These are phyloP conservation scores for Fomitopsis pulvina DNA, from an alignment of 768 basidiomycete genomes.

Conservation along the genomic window DNA sequence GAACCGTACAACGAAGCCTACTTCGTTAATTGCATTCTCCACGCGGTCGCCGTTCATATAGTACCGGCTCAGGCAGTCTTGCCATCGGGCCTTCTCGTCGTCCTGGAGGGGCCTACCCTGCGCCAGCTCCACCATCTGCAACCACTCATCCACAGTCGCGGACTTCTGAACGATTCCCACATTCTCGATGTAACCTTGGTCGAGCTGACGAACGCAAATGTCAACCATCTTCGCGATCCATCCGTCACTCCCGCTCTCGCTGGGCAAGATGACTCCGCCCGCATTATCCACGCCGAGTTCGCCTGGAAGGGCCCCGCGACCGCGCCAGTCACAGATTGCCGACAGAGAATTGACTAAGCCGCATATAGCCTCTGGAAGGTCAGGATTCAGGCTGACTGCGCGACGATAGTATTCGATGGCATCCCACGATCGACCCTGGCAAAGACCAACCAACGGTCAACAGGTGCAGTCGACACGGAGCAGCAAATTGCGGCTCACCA, in stretches of 20 bases:
- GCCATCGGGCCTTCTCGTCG: constrained; percentile 27
- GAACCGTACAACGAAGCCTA: constrained; percentile 38
- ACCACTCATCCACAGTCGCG: constrained; percentile 30
- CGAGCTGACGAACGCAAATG: constrained; percentile 33
- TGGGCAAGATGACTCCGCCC: constrained; percentile 12
- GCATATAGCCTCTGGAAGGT: constrained; percentile 41
- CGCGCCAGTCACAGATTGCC: constrained; percentile 42
- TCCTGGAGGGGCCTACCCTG: constrained; percentile 18
- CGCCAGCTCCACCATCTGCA: constrained; percentile 27
- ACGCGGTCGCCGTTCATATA: constrained; percentile 18
- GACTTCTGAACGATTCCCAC: constrained; percentile 21
- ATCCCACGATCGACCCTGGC: constrained; percentile 35
- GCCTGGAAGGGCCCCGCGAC: constrained; percentile 27
- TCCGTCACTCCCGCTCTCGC: constrained; percentile 11
- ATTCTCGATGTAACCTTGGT: constrained; percentile 24
- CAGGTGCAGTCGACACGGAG: background rate
- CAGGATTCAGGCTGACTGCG: constrained; percentile 35
- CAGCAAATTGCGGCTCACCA: constrained; percentile 22
- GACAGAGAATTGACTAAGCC: constrained; percentile 39
- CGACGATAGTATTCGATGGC: constrained; percentile 40
- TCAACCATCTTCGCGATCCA: constrained; percentile 33
- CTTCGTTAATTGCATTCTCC: constrained; percentile 28
- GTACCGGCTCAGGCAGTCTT: constrained; percentile 24
- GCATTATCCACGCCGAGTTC: constrained; percentile 20
- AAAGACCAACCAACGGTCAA: background rate